Evolutionary conservation across 805 yeast species (phyloP), one percentile per base, ranked within the genome.

Genomic region (Metschnikowia lunata): DNA sequence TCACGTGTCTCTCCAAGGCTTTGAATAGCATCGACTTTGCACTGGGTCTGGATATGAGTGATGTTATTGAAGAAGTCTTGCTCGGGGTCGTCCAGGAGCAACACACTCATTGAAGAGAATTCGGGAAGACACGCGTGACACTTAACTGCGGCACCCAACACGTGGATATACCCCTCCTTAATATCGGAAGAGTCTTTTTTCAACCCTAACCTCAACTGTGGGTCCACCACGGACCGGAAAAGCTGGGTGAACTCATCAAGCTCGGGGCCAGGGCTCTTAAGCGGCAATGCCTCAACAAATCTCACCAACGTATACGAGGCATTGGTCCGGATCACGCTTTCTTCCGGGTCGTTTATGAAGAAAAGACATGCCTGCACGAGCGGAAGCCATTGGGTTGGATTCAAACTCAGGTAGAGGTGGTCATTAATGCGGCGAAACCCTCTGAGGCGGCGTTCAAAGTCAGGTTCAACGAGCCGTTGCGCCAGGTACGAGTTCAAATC

Each of bases 1-100:
- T 61, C 46, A 6, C 79, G 75, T 35, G 73, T 55, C 6, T 72
- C 80, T 9, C 75, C 74, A 27, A 90, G 64, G 46, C 85, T 75
- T 55, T 80, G 76, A 18, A 91, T 73, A 0, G 98, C 96, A 55
- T 89, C 76, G 61, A 85, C 89, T 55, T 97, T 83, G 66, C 95
- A 79, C 57, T 84, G 88, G 8, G 84, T 56, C 66, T 91, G 99
- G 31, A 91, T 81, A 61, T 91, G 97, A 47, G 75, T 76, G 38
- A 93, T 73, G 55, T 89, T 88, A 35, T 67, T 60, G 64, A 88
- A 88, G 58, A 88, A 85, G 62, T 88, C 83, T 4, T 88, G 85
- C 55, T 89, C 97, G 31, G 83, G 91, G 54, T 88, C 95, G 34
- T 82, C 83, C 40, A 76, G 72, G 7, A 46, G 39, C 33, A 91